Base-by-base conservation (phyloP, 2,329 filamentous ascomycete genomes). In the Paecilomyces dactylethromorphus region DNA sequence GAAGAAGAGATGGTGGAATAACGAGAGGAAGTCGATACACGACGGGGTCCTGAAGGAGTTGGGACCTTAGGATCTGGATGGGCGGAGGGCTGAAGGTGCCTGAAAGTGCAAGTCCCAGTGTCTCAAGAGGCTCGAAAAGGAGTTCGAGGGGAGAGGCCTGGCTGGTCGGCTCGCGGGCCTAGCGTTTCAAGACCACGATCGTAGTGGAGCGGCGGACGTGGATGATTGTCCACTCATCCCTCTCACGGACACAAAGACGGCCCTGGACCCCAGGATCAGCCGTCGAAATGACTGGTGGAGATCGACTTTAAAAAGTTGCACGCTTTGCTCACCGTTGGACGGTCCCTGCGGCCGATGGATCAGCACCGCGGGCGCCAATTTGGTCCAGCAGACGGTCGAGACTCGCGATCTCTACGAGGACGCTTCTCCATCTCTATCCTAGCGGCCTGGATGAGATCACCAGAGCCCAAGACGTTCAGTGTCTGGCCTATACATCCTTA, bases 1-100 rank as follows among this genome's bases (percentile, higher is more conserved):
- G 60, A 64, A 58, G 56, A 62, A 59, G 59, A 58, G 55, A 54
- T 58, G 55, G 59, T 31, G 55, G 29, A 55, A 56, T 35, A 62
- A 64, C 51, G 52, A 58, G 58, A 58, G 57, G 58, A 53, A 56
- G 51, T 54, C 39, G 53, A 50, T 26, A 26, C 24, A 33, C 53
- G 54, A n/a, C 54, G 35, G 22, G 26, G 26, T 29, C 26, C 26
- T 29, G 26, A 29, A 29, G 26, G 11, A 35, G 31, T 32, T 45
- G 54, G 39, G 54, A 55, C 54, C n/a, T 39, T n/a, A 45, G 39
- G 39, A 45, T 45, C 35, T 13, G 7, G 39, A 45, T 45, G 39
- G 39, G 39, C 39, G 10, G 10, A 50, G n/a, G 22, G 15, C 50
- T 29, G 50, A 21, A 24, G 50, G 26, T 24, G 50, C 50, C 26